Conservation (phyloP, 768 basidiomycete species). For the Lyophyllum semitale region DNA sequence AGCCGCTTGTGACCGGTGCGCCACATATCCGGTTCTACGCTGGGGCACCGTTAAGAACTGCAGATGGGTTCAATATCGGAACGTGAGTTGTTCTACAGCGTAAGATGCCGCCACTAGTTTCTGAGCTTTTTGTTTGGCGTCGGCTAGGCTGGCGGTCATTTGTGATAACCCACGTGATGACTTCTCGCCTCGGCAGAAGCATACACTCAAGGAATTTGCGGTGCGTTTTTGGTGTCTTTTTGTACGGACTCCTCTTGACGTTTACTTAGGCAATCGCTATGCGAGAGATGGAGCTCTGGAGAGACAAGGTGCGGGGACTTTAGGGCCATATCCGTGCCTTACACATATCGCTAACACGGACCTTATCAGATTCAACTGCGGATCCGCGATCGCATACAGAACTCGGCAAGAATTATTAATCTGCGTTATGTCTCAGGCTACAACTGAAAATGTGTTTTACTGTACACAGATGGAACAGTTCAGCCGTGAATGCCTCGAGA, state of each 20-base stretch:
- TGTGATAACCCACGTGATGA: constrained; percentile 83
- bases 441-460: too few species aligned
- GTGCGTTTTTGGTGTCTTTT: constrained; percentile 32
- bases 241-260: background rate
- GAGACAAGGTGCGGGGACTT: constrained; percentile 69
- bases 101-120: background rate
- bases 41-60: constrained; percentile 85
- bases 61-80: constrained; percentile 90
- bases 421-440: too few species aligned
- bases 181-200: constrained; percentile 85
- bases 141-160: constrained; percentile 71
- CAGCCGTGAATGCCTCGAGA: constrained; percentile 91
- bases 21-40: constrained; percentile 88
- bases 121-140: background rate
- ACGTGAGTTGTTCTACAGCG: constrained; percentile 44
- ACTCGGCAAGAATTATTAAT: constrained; percentile 56
- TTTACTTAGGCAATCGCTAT: constrained; percentile 72
- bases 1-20: constrained; percentile 72
- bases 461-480: constrained; percentile 89
- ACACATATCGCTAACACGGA: background rate
- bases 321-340: background rate
- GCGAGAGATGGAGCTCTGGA: constrained; percentile 95
- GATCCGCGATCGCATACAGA: constrained; percentile 90
- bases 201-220: constrained; percentile 94
- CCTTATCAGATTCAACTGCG: constrained; percentile 75